These are phyloP conservation scores for Acidomyces sp. DNA, from an alignment of 495 filamentous ascomycete species.

Conservation along the genomic window DNA sequence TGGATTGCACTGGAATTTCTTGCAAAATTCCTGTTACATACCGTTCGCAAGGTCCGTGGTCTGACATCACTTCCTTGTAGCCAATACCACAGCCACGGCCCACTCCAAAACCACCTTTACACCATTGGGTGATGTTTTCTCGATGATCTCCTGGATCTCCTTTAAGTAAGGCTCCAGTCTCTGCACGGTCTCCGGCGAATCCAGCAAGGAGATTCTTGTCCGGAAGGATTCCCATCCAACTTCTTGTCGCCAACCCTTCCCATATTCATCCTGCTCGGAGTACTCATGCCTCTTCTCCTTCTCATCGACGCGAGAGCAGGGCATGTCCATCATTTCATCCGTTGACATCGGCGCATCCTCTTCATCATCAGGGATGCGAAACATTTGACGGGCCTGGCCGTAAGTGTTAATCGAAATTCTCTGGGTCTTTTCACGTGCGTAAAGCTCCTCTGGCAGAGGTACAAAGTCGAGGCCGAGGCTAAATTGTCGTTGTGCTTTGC, in stretches of 20 bases:
- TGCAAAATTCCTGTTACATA: too few species aligned
- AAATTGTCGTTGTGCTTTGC: constrained; percentile 9
- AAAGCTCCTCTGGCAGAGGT: constrained; percentile 11
- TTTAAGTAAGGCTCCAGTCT: constrained; percentile 12
- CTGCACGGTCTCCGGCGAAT: not conserved
- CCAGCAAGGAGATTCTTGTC: constrained; percentile 8
- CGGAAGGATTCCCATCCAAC: constrained; percentile 18
- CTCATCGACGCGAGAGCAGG: constrained; percentile 1
- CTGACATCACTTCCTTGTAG: too few species aligned
- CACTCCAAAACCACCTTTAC: constrained; percentile 13
- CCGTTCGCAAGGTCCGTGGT: too few species aligned
- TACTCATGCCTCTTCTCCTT: constrained; percentile 5
- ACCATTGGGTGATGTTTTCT: constrained; percentile 13
- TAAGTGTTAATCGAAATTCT: constrained; percentile 15
- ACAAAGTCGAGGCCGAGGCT: constrained; percentile 18
- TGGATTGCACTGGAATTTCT: too few species aligned
- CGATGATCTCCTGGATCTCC: constrained; percentile 13
- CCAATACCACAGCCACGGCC: constrained; percentile 14
- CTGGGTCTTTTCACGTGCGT: constrained; percentile 6
- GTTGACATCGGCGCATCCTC: not conserved
- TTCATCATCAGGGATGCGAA: constrained; percentile 8
- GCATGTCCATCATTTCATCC: constrained; percentile 4
- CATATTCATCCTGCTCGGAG: constrained; percentile 8
- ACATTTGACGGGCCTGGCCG: constrained; percentile 3
- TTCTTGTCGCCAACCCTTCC: constrained; percentile 13